These are phyloP conservation scores for Aurinia saxatilis DNA, from an alignment of 345 rosid species.

Conservation along the genomic window DNA sequence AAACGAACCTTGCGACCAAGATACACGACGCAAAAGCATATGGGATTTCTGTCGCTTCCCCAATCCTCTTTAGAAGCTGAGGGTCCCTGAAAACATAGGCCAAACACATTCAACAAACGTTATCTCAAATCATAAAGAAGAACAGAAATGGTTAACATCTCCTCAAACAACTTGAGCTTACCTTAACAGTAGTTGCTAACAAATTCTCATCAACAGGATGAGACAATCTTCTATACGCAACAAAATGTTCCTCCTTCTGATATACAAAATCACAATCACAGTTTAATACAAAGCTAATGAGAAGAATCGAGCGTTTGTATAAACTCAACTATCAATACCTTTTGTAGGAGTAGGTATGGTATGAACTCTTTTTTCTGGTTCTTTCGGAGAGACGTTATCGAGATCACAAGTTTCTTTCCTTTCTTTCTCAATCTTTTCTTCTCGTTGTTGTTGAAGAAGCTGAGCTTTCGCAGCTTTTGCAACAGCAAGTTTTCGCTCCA, in stretches of 20 bases:
- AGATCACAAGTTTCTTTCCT: no score
- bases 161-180: background rate
- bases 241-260: slow-evolving; percentile 35
- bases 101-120: background rate
- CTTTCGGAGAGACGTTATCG: no score
- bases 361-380: background rate
- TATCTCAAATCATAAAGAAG: background rate
- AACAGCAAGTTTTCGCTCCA: no score
- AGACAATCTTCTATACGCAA: slow-evolving; percentile 42
- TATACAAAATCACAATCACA: slow-evolving; percentile 29
- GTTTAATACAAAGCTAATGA: background rate
- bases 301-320: background rate
- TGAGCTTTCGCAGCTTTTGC: no score
- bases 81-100: no score
- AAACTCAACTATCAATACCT: slow-evolving; percentile 24
- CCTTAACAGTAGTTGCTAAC: slow-evolving; percentile 30
- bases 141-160: background rate
- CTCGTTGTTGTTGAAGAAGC: no score
- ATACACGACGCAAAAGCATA: no score
- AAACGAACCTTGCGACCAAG: no score
- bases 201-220: slow-evolving; percentile 53
- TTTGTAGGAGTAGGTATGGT: slow-evolving; percentile 27
- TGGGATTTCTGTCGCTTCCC: no score
- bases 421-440: no score
- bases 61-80: no score